Evolutionary conservation across 768 basidiomycete genomes (phyloP).

Genomic region (Termitomyces sp.): DNA sequence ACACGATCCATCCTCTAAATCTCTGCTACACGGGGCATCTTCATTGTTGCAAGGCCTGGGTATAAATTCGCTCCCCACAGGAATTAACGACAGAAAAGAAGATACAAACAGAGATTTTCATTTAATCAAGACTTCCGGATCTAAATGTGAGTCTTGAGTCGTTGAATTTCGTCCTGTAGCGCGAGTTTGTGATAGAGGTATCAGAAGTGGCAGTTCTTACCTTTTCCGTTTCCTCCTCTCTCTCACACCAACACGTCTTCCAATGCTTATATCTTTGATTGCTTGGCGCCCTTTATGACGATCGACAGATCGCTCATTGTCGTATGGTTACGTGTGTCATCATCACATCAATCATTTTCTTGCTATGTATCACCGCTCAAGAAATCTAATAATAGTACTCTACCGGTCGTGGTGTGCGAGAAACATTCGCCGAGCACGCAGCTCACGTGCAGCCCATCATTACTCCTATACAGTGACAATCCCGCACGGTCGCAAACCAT

Average conservation of each 20-base stretch:
- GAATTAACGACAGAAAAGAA: neutral
- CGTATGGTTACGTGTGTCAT: constrained; percentile 52
- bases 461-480: constrained; percentile 42
- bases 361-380: neutral
- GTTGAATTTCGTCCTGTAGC: neutral
- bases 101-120: neutral
- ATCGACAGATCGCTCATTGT: constrained; percentile 38
- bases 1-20: neutral
- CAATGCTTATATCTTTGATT: neutral
- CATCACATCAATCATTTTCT: neutral
- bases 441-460: constrained; percentile 35
- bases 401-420: constrained; percentile 63
- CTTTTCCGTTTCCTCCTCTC: neutral
- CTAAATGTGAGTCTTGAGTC: constrained; percentile 2
- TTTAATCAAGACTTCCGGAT: neutral
- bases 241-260: neutral
- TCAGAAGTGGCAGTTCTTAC: neutral
- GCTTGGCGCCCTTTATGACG: neutral
- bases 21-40: neutral
- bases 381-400: constrained; percentile 30
- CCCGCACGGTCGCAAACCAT: constrained; percentile 56
- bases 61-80: neutral
- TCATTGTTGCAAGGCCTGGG: constrained; percentile 1
- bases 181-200: neutral
- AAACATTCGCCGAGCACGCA: constrained; percentile 51